Conservation (phyloP, 2,329 filamentous ascomycete genomes). For the Pleurostoma richardsiae region DNA sequence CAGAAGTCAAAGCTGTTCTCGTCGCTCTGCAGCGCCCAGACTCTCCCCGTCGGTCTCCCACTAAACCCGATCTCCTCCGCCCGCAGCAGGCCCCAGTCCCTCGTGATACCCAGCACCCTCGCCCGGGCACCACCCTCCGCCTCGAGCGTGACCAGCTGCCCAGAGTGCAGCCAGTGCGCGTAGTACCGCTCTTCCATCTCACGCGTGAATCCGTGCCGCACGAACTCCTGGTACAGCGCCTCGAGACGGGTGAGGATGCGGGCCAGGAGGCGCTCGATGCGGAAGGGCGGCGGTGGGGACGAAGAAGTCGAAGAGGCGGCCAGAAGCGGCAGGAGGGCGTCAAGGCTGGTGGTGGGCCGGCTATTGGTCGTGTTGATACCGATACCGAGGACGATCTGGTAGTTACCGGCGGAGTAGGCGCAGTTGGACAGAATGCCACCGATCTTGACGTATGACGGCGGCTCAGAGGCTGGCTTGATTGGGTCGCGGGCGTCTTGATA, state of each 20-base stretch:
- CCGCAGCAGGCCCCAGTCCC: conserved; percentile 83
- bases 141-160: conserved; percentile 69
- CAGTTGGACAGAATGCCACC: conserved; percentile 91
- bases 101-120: conserved; percentile 78
- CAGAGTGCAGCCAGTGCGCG: conserved; percentile 77
- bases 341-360: conserved; percentile 81
- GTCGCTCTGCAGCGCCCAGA: conserved; percentile 87
- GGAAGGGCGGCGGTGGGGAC: conserved; percentile 45
- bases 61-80: conserved; percentile 77
- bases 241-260: conserved; percentile 76
- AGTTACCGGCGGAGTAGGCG: conserved; percentile 69
- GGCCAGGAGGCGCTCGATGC: conserved; percentile 76
- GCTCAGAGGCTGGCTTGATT: conserved; percentile 35
- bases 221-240: conserved; percentile 69
- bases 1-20: conserved; percentile 99
- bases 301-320: conserved; percentile 19
- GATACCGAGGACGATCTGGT: conserved; percentile 80
- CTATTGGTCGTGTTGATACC: conserved; percentile 83
- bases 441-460: conserved; percentile 72
- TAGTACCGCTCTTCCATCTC: conserved; percentile 76
- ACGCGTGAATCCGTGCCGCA: conserved; percentile 67
- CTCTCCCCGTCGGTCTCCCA: conserved; percentile 68
- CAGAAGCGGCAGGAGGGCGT: conserved; percentile 57
- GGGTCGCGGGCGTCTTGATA: conserved; percentile 44
- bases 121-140: conserved; percentile 71